Evolutionary conservation across 2,329 filamentous ascomycete species (phyloP).

Genomic region (Fonsecaea monophora): DNA sequence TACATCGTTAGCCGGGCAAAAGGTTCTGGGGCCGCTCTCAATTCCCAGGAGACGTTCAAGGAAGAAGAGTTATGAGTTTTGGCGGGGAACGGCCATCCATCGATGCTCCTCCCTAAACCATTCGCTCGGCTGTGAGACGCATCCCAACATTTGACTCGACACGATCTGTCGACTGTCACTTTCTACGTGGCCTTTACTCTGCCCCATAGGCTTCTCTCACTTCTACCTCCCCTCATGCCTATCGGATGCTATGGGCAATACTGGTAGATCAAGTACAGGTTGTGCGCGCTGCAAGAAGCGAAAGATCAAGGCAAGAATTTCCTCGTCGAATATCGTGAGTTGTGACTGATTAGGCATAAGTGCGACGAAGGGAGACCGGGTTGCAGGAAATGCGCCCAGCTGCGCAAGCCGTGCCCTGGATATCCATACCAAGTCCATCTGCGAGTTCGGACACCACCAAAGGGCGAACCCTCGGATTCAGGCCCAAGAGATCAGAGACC

Average conservation of each 20-base stretch:
- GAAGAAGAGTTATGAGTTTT: conserved; percentile 16
- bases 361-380: conserved; percentile 38
- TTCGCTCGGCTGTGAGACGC: background rate
- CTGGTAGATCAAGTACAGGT: conserved; percentile 39
- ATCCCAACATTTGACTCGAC: background rate
- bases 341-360: conserved; percentile 18
- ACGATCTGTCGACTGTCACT: background rate
- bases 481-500: background rate
- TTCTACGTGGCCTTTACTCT: background rate
- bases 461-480: conserved; percentile 4
- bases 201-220: conserved; percentile 11
- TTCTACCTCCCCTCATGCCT: background rate
- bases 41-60: background rate
- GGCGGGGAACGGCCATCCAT: background rate
- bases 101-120: conserved; percentile 8
- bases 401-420: conserved; percentile 37
- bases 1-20: conserved; percentile 3
- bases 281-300: conserved; percentile 34
- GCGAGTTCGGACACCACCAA: conserved; percentile 25
- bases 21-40: conserved; percentile 10
- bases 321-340: background rate
- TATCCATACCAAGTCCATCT: conserved; percentile 39
- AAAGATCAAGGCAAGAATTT: conserved; percentile 33
- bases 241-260: conserved; percentile 34
- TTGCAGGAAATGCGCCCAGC: conserved; percentile 36